Percentiles rank a stretch among this genome's conserved stretches.
phyloP scores from a whole-genome alignment of 305 asterid species.

The Solanum hybrid region DNA sequence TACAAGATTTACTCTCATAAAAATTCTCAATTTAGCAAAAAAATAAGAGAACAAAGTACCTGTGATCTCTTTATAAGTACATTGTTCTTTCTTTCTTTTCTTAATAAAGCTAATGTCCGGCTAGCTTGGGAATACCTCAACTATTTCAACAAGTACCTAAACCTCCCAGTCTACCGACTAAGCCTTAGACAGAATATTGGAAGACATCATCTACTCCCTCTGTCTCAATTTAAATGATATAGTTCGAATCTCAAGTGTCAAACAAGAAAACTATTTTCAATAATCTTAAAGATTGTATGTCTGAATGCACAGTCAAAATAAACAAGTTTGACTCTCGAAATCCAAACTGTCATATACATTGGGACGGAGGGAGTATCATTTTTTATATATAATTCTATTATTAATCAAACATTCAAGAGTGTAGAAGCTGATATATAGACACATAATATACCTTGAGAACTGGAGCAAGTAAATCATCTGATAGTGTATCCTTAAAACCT shows the following conservation, averaged over 20 bases:
- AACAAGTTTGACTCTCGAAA: background rate
- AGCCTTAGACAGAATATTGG: background rate
- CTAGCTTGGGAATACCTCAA: background rate
- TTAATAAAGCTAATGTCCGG: background rate
- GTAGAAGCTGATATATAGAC: background rate
- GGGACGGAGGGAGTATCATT: background rate
- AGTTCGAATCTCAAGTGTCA: background rate
- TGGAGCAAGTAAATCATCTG: constrained; percentile 87
- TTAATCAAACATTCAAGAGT: background rate
- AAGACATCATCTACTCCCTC: background rate
- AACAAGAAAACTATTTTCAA: background rate
- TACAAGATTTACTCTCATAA: background rate
- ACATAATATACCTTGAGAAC: constrained; percentile 59
- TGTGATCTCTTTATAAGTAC: background rate
- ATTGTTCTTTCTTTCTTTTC: background rate
- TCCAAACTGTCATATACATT: background rate
- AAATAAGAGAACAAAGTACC: background rate
- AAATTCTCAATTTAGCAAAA: background rate
- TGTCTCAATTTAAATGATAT: background rate
- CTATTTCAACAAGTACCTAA: background rate
- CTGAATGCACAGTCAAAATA: background rate
- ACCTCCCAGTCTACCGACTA: background rate
- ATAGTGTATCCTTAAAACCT: constrained; percentile 81
- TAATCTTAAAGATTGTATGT: background rate
- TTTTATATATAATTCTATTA: background rate